phyloP scores from a whole-genome alignment of 1,139 yeast species.

The Taiozyma sp. region DNA sequence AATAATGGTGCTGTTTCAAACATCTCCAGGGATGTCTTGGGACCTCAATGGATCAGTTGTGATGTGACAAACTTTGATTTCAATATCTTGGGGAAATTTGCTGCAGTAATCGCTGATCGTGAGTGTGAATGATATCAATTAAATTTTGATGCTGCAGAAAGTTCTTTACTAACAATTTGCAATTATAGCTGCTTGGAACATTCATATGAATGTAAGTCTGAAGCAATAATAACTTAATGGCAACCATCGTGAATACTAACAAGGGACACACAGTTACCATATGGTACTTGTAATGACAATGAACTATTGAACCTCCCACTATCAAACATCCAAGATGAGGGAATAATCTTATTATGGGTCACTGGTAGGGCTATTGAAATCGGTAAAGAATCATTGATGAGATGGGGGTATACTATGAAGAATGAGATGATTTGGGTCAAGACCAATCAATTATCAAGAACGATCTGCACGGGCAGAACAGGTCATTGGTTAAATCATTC shows the following conservation, averaged over 20 bases:
- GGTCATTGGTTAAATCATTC: slow-evolving; percentile 98
- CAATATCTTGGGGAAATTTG: slow-evolving; percentile 69
- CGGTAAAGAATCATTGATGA: slow-evolving; percentile 69
- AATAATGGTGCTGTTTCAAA: slow-evolving; percentile 49
- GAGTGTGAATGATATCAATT: not conserved
- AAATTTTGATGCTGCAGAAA: not conserved
- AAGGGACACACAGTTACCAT: slow-evolving; percentile 40
- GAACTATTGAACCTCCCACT: slow-evolving; percentile 68
- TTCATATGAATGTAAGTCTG: slow-evolving; percentile 54
- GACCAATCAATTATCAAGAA: slow-evolving; percentile 79
- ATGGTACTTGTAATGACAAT: slow-evolving; percentile 71
- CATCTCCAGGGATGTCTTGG: slow-evolving; percentile 29
- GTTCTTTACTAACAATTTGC: not conserved
- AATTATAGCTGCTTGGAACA: slow-evolving; percentile 64
- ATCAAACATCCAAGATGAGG: slow-evolving; percentile 72
- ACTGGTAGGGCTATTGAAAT: slow-evolving; percentile 90
- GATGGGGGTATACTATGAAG: slow-evolving; percentile 78
- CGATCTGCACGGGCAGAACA: slow-evolving; percentile 92
- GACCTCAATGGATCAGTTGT: slow-evolving; percentile 85
- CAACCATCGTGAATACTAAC: slow-evolving; percentile 16
- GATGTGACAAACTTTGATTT: slow-evolving; percentile 75
- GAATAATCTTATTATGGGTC: slow-evolving; percentile 83
- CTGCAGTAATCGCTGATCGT: slow-evolving; percentile 82
- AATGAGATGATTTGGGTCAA: slow-evolving; percentile 92
- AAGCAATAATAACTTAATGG: too few relatives aligned